These are phyloP conservation scores for Nannizziopsis arthrosporioides DNA, from an alignment of 2,329 filamentous ascomycete genomes.

Conservation along the genomic window DNA sequence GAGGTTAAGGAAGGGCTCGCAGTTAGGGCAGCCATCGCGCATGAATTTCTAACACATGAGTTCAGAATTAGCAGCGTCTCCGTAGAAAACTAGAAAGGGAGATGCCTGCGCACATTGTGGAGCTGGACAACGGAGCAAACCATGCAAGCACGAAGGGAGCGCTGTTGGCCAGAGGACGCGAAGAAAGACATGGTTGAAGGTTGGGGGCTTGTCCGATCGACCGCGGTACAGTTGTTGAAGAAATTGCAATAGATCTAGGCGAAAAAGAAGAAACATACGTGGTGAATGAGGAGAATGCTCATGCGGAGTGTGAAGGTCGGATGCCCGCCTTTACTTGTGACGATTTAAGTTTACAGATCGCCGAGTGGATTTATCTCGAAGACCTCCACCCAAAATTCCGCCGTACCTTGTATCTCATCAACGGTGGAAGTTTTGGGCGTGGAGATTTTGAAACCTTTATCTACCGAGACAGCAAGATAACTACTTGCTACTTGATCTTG, in stretches of 20 bases:
- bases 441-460: too few relatives aligned
- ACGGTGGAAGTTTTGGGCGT: too few relatives aligned
- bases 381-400: too few relatives aligned
- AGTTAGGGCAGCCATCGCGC: slow-evolving; percentile 86
- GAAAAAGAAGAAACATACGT: too few relatives aligned
- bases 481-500: too few relatives aligned
- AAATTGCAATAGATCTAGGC: neutral
- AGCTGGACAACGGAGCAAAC: slow-evolving; percentile 92
- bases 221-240: neutral
- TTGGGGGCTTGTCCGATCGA: neutral
- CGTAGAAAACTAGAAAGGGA: slow-evolving; percentile 7
- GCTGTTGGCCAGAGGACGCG: slow-evolving; percentile 62
- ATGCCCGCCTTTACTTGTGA: too few relatives aligned
- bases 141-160: slow-evolving; percentile 92
- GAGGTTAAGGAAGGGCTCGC: slow-evolving; percentile 82
- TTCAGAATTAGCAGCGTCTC: slow-evolving; percentile 8
- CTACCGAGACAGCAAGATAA: too few relatives aligned
- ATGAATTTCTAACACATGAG: slow-evolving; percentile 57
- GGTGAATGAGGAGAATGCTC: too few relatives aligned
- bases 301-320: too few relatives aligned
- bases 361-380: too few relatives aligned
- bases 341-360: too few relatives aligned
- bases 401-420: too few relatives aligned
- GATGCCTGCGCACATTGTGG: slow-evolving; percentile 44
- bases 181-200: slow-evolving; percentile 40